These are phyloP conservation scores for Leccinum truebloodii DNA, from an alignment of 768 basidiomycete species.

Conservation along the genomic window DNA sequence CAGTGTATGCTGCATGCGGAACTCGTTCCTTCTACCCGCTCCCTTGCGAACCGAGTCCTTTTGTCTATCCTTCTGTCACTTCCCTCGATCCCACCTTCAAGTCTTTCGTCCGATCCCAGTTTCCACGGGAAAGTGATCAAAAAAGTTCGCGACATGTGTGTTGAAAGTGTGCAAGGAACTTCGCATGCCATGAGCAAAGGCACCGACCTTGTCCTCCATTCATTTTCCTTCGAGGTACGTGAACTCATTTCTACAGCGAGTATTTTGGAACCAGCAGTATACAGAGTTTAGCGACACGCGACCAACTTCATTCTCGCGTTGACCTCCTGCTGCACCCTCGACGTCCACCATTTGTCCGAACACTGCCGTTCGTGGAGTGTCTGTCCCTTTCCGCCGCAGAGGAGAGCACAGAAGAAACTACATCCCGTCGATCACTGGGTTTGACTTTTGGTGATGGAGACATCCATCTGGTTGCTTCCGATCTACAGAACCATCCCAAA, in stretches of 20 bases:
- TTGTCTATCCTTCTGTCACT: constrained; percentile 58
- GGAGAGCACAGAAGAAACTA: constrained; percentile 63
- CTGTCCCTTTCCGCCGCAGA: constrained; percentile 63
- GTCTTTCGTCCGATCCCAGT: constrained; percentile 51
- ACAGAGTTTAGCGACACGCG: constrained; percentile 19
- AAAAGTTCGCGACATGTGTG: constrained; percentile 48
- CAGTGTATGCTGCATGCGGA: constrained; percentile 50
- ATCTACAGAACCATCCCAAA: constrained; percentile 5
- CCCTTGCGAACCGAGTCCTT: constrained; percentile 57
- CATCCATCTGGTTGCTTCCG: background rate
- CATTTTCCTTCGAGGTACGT: constrained; percentile 38
- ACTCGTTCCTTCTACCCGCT: constrained; percentile 54
- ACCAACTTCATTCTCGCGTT: constrained; percentile 38
- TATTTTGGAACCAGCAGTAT: constrained; percentile 1
- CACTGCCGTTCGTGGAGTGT: constrained; percentile 61
- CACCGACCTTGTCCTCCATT: constrained; percentile 54
- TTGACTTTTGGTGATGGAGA: constrained; percentile 29
- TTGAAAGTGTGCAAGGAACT: constrained; percentile 54
- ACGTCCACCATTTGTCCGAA: constrained; percentile 70
- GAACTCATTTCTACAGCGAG: background rate
- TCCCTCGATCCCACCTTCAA: constrained; percentile 54
- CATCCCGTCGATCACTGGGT: constrained; percentile 43
- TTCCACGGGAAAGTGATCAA: constrained; percentile 47
- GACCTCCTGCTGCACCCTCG: constrained; percentile 78
- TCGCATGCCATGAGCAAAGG: constrained; percentile 61